phyloP scores from a whole-genome alignment of 306 rosid species.

The Dicorynia guianensis region DNA sequence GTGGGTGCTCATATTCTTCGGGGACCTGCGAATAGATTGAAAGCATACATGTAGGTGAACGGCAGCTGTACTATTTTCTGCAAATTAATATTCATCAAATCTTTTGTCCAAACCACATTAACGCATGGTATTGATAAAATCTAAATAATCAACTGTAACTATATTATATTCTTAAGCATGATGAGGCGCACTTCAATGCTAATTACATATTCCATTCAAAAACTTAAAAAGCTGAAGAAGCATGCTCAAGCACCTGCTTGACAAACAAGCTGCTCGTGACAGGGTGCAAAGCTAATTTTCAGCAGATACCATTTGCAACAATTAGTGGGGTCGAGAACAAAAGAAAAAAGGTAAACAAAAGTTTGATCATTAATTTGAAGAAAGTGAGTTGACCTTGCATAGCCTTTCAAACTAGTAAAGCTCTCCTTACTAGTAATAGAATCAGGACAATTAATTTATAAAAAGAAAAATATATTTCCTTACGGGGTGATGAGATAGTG shows the following conservation, averaged over 20 bases:
- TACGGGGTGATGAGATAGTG: conserved; percentile 67
- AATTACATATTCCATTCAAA: conserved; percentile 20
- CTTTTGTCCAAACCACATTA: neutral
- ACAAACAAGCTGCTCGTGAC: conserved; percentile 12
- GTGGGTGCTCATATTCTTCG: conserved; percentile 50
- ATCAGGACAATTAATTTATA: neutral
- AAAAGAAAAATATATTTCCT: conserved; percentile 30
- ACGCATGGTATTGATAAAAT: too few relatives aligned
- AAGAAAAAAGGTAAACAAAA: neutral
- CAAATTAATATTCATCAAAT: neutral
- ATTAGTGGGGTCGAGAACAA: neutral
- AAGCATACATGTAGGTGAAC: neutral
- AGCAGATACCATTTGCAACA: too few relatives aligned
- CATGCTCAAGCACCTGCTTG: conserved; percentile 3
- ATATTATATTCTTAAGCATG: neutral
- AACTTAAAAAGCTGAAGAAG: neutral
- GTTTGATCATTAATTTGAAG: neutral
- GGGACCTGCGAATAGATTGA: conserved; percentile 55
- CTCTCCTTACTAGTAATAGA: neutral
- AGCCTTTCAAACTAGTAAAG: too few relatives aligned
- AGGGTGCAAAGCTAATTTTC: conserved; percentile 20
- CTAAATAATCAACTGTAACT: neutral
- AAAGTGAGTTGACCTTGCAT: conserved; percentile 10
- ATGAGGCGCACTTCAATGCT: conserved; percentile 17
- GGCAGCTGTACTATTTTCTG: neutral